A percentile compares a stretch with the other conserved stretches of the same genome.
These are phyloP conservation scores for Penicillium maclennaniae DNA, from an alignment of 495 filamentous ascomycete species.

Conservation along the genomic window DNA sequence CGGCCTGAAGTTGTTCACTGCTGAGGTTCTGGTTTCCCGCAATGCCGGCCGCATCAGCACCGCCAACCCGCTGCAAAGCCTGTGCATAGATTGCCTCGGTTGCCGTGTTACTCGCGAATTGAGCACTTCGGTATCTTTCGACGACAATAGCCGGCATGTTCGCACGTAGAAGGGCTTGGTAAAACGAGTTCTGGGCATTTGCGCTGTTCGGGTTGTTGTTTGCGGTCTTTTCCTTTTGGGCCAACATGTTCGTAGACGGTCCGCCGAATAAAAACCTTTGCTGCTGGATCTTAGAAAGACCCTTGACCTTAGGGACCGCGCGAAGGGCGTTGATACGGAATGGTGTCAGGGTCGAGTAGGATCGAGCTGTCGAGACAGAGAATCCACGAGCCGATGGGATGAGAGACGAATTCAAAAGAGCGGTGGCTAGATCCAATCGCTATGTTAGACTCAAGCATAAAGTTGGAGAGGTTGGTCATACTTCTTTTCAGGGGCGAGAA, in stretches of 20 bases:
- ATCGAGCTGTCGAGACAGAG: slow-evolving; percentile 24
- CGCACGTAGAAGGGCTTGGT: slow-evolving; percentile 81
- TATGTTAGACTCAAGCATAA: neutral
- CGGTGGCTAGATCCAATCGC: slow-evolving; percentile 12
- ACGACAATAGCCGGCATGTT: slow-evolving; percentile 90
- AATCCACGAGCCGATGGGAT: slow-evolving; percentile 11
- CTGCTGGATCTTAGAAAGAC: slow-evolving; percentile 31
- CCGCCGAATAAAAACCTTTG: slow-evolving; percentile 54
- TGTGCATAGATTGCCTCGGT: slow-evolving; percentile 71
- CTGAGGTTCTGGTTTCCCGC: slow-evolving; percentile 43
- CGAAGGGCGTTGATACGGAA: slow-evolving; percentile 26
- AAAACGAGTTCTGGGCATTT: slow-evolving; percentile 86
- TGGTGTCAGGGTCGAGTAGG: slow-evolving; percentile 36
- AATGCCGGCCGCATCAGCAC: slow-evolving; percentile 43
- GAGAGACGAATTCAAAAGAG: slow-evolving; percentile 23
- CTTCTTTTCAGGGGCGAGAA: slow-evolving; percentile 18
- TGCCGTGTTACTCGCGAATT: slow-evolving; percentile 71
- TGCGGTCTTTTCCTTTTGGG: slow-evolving; percentile 78
- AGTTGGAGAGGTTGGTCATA: slow-evolving; percentile 1
- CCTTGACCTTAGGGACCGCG: slow-evolving; percentile 16
- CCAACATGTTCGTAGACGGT: slow-evolving; percentile 55
- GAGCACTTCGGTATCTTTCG: slow-evolving; percentile 79
- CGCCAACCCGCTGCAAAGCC: slow-evolving; percentile 66
- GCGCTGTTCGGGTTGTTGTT: slow-evolving; percentile 87
- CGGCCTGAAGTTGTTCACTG: slow-evolving; percentile 69